Evolutionary conservation across 192 early-diverging fungal species (phyloP), one percentile per base, ranked within the genome.

Genomic region (Mortierella hygrophila): DNA sequence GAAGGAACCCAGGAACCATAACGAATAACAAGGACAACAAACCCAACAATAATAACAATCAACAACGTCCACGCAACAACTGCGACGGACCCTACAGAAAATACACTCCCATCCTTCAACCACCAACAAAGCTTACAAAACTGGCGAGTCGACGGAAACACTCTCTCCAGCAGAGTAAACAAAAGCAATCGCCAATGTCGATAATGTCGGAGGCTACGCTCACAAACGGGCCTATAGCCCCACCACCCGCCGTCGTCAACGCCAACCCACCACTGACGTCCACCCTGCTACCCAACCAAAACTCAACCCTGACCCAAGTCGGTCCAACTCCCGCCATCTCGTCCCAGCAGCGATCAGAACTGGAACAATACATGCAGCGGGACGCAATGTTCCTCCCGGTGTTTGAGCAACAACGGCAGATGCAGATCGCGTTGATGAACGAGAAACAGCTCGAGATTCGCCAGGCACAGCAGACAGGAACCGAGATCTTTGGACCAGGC

Each of bases 401-500:
- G 15, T 89, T 93, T 44, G 90, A 93, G 35, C 44, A 82, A 8
- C 92, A 93, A 49, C 82, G 89, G 47, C 89, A 88, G 46, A 81
- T 84, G 54, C 92, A 93, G 68, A 63, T 82, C 16, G 80, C 77
- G 29, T 35, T 93, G 20, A 78, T 88, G 21, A 82, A 82, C 32
- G 90, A 88, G 32, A 93, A 93, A 71, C 82, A 88, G 11, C 81
- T 70, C 15, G 91, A 91, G 60, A 72, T 82, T 68, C 78, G 76
- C 11, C 68, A 84, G 15, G 73, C 78, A 65, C 77, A 77, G 7
- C 88, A 90, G 52, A 73, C 76, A 4, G 83, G 88, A 38, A 71
- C 78, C 23, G 69, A 80, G 9, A 46, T 85, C 9, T 93, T 92
- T 89, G 93, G 94, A 9, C 80, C 88, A 49, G 95, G 95, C 18